phyloP scores from a whole-genome alignment of 2,329 filamentous ascomycete species.

The Aspergillus japonicus region DNA sequence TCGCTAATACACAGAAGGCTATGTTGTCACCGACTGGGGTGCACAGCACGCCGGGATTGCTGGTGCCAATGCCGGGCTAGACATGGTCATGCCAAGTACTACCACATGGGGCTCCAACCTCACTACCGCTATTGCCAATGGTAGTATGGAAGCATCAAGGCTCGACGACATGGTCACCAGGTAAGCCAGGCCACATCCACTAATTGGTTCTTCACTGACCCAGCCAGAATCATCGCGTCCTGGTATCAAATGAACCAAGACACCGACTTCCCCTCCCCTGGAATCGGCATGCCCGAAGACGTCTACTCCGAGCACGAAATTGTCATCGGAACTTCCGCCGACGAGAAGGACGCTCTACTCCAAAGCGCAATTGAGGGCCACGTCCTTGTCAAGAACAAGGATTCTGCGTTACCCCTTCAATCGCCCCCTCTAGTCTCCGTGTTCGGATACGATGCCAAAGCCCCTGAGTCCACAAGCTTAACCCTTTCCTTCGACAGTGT shows the following conservation, averaged over 20 bases:
- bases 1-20: slow-evolving; percentile 52
- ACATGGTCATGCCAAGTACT: slow-evolving; percentile 25
- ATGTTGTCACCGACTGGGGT: slow-evolving; percentile 75
- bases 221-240: slow-evolving; percentile 41
- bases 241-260: slow-evolving; percentile 43
- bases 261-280: slow-evolving; percentile 18
- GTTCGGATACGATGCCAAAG: slow-evolving; percentile 27
- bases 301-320: slow-evolving; percentile 16
- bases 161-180: slow-evolving; percentile 61
- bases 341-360: slow-evolving; percentile 33
- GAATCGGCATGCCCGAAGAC: slow-evolving; percentile 24
- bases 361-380: slow-evolving; percentile 59
- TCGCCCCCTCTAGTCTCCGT: slow-evolving; percentile 24
- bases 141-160: slow-evolving; percentile 53
- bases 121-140: slow-evolving; percentile 59
- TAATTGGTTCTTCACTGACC: neutral
- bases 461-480: slow-evolving; percentile 4
- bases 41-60: slow-evolving; percentile 61
- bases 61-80: slow-evolving; percentile 25
- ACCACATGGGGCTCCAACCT: slow-evolving; percentile 39
- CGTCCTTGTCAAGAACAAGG: slow-evolving; percentile 54
- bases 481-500: neutral
- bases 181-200: slow-evolving; percentile 3
- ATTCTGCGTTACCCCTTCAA: slow-evolving; percentile 50
- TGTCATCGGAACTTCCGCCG: slow-evolving; percentile 50